These are phyloP conservation scores for Candida chauliodis DNA, from an alignment of 805 yeast species.

Conservation along the genomic window DNA sequence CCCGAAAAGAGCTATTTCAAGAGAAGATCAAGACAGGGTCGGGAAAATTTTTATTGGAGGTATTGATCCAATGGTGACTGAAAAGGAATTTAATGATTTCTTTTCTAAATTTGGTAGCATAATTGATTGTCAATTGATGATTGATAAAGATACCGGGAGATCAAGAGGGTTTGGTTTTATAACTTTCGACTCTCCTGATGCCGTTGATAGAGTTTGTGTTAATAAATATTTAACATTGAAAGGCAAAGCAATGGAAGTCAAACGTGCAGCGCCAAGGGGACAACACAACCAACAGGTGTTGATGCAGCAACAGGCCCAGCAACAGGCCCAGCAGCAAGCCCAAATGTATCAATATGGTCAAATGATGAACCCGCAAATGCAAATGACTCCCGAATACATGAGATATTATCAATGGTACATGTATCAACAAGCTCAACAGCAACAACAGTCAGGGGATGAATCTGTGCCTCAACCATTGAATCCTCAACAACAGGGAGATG, in stretches of 20 bases:
- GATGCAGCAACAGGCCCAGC: constrained; percentile 29
- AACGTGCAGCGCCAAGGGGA: constrained; percentile 79
- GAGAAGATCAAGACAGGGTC: constrained; percentile 94
- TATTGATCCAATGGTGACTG: constrained; percentile 88
- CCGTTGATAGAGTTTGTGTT: constrained; percentile 84
- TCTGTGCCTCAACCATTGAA: constrained; percentile 41
- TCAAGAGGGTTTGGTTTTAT: constrained; percentile 97
- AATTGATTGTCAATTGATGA: constrained; percentile 94
- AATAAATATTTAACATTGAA: constrained; percentile 79
- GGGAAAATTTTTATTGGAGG: constrained; percentile 98
- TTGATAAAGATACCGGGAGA: constrained; percentile 94
- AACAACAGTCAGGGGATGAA: constrained; percentile 20
- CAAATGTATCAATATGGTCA: constrained; percentile 22
- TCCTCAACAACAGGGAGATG: constrained; percentile 37
- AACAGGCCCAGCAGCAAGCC: constrained; percentile 21
- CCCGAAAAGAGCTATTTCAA: constrained; percentile 95
- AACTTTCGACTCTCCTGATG: constrained; percentile 91
- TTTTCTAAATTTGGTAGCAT: constrained; percentile 86
- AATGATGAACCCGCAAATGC: constrained; percentile 36
- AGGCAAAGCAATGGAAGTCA: constrained; percentile 81
- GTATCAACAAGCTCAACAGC: constrained; percentile 41
- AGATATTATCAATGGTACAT: constrained; percentile 64
- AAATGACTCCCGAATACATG: constrained; percentile 61
- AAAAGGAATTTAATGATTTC: constrained; percentile 80
- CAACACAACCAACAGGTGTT: constrained; percentile 49